These are phyloP conservation scores for Tardiomyces digboiensis DNA, from an alignment of 1,139 yeast species.

Conservation along the genomic window DNA sequence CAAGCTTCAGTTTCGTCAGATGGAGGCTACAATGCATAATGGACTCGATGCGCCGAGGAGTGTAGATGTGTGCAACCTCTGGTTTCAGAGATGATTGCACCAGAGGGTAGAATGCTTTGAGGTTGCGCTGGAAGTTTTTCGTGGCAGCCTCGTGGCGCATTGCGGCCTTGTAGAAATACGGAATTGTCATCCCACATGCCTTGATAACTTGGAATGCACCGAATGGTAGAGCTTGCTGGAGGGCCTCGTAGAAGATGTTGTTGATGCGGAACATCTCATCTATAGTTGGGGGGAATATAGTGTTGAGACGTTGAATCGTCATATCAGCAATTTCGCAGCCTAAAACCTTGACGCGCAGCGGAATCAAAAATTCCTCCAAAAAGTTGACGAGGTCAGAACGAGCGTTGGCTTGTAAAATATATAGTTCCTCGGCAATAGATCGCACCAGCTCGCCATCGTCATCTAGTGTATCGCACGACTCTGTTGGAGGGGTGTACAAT, in stretches of 20 bases:
- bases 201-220: constrained; percentile 69
- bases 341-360: constrained; percentile 62
- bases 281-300: constrained; percentile 86
- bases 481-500: constrained; percentile 45
- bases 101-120: constrained; percentile 23
- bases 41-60: constrained; percentile 55
- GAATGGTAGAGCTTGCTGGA: constrained; percentile 52
- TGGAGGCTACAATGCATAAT: constrained; percentile 64
- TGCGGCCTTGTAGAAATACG: constrained; percentile 86
- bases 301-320: constrained; percentile 56
- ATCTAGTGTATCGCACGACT: constrained; percentile 12
- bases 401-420: constrained; percentile 61
- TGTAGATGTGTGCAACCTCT: constrained; percentile 27
- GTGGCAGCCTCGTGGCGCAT: constrained; percentile 92
- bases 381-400: constrained; percentile 65
- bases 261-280: constrained; percentile 89
- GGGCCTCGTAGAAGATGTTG: constrained; percentile 69
- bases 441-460: constrained; percentile 23
- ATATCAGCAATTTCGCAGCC: constrained; percentile 39
- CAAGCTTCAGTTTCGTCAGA: constrained; percentile 57
- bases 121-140: constrained; percentile 39
- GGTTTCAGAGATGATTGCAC: constrained; percentile 9
- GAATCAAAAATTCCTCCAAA: constrained; percentile 69
- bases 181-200: constrained; percentile 72
- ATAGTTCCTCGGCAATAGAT: constrained; percentile 55